phyloP scores from a whole-genome alignment of 1,284 basidiomycete genomes.

The Porodaedalea pini region DNA sequence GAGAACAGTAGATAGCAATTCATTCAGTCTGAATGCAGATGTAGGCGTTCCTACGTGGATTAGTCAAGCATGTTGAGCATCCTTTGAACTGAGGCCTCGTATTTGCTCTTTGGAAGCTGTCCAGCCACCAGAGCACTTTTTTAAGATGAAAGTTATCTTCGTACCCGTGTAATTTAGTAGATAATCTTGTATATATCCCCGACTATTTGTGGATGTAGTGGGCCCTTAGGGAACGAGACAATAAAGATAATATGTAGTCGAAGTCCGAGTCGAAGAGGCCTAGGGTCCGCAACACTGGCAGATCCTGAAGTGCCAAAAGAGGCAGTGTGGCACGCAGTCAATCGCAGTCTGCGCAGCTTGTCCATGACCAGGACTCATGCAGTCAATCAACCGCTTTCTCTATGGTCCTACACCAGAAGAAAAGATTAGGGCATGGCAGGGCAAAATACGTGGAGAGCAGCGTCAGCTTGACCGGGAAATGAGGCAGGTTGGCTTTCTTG shows the following conservation, averaged over 20 bases:
- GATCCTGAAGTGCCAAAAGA: not conserved
- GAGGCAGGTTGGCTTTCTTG: slow-evolving; percentile 68
- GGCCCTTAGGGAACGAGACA: no score
- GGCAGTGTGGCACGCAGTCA: not conserved
- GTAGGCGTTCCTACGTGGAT: not conserved
- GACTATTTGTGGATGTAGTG: no score
- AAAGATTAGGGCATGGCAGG: slow-evolving; percentile 84
- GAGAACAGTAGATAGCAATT: not conserved
- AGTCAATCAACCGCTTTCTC: slow-evolving; percentile 84
- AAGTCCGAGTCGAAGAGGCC: not conserved
- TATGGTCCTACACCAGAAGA: slow-evolving; percentile 96
- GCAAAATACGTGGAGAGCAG: slow-evolving; percentile 75
- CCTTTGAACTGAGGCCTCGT: no score
- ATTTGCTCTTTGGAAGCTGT: no score
- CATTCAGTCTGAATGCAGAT: not conserved
- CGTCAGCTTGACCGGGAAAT: slow-evolving; percentile 88
- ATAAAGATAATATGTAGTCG: not conserved
- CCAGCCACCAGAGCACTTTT: no score
- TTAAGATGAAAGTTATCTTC: no score
- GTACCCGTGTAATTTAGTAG: no score
- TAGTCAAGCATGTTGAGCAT: no score
- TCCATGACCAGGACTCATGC: slow-evolving; percentile 48
- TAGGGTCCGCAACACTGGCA: no score
- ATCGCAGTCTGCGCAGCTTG: not conserved
- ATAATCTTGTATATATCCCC: no score